phyloP scores from a whole-genome alignment of 257 asterid species.

The Nicotiana sylvestris region DNA sequence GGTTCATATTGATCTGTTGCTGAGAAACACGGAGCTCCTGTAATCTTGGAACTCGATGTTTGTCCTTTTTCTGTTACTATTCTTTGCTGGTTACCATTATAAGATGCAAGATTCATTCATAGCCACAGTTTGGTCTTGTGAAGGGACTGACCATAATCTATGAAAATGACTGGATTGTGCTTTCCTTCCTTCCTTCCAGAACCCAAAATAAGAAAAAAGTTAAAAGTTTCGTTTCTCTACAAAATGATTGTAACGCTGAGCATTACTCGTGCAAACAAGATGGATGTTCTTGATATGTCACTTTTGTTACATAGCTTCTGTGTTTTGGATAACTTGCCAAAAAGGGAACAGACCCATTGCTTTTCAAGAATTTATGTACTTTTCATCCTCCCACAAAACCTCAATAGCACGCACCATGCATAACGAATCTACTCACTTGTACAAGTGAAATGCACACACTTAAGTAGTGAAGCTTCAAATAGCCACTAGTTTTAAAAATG shows the following conservation, averaged over 20 bases:
- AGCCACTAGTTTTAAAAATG: background rate
- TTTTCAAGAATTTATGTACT: too few species aligned
- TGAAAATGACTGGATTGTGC: background rate
- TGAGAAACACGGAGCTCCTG: background rate
- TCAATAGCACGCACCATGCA: background rate
- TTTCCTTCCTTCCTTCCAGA: background rate
- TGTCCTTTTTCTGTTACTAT: background rate
- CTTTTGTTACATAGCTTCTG: background rate
- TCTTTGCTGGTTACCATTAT: background rate
- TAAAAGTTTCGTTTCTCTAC: background rate
- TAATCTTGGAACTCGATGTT: background rate
- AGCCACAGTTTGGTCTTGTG: background rate
- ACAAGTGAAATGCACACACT: background rate
- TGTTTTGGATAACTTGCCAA: background rate
- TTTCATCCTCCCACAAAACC: too few species aligned
- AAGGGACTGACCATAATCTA: background rate
- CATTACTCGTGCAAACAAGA: background rate
- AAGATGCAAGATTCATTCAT: background rate
- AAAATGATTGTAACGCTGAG: slow-evolving; percentile 5
- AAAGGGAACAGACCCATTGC: too few species aligned
- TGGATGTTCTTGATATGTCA: background rate
- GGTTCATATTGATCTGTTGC: background rate
- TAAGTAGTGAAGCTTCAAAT: background rate
- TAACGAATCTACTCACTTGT: background rate
- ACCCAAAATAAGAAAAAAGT: background rate